Conservation (phyloP, 805 yeast species). For the Kodamaea restingae region DNA sequence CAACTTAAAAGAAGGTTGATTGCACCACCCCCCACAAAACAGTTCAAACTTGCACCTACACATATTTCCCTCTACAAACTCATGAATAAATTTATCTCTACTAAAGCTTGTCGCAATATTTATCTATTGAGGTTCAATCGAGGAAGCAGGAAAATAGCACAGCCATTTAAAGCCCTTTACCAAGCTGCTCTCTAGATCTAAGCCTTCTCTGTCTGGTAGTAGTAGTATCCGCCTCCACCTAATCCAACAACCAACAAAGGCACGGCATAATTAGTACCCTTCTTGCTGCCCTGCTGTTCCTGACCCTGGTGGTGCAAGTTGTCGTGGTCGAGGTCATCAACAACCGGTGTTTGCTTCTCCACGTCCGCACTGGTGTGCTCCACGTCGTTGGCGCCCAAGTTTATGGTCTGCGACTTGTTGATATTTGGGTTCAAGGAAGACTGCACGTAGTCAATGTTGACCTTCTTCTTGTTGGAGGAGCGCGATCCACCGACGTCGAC, state of each 20-base stretch:
- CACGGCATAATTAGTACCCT: constrained; percentile 11
- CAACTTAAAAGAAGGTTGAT: too few species aligned
- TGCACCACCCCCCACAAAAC: too few species aligned
- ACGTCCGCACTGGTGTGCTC: constrained; percentile 33
- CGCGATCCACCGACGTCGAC: constrained; percentile 21
- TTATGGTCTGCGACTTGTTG: constrained; percentile 33
- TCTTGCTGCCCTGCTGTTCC: constrained; percentile 7
- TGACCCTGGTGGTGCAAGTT: constrained; percentile 12
- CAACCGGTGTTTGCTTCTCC: constrained; percentile 27
- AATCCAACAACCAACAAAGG: constrained; percentile 25
- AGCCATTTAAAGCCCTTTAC: too few species aligned
- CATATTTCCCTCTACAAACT: too few species aligned
- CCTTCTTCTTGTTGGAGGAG: constrained; percentile 24
- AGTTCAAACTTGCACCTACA: too few species aligned
- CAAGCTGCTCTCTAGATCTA: too few species aligned
- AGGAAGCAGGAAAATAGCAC: too few species aligned
- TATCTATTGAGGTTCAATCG: too few species aligned
- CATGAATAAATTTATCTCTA: too few species aligned
- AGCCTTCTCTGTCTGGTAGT: constrained; percentile 10
- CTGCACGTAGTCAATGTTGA: constrained; percentile 39
- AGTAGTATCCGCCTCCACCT: constrained; percentile 30
- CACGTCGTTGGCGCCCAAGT: constrained; percentile 32
- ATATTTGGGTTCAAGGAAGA: constrained; percentile 39
- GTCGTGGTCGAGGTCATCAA: constrained; percentile 39
- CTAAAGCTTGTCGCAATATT: too few species aligned